Evolutionary conservation across 768 basidiomycete genomes (phyloP).

Genomic region (Nidularia pulvinata): DNA sequence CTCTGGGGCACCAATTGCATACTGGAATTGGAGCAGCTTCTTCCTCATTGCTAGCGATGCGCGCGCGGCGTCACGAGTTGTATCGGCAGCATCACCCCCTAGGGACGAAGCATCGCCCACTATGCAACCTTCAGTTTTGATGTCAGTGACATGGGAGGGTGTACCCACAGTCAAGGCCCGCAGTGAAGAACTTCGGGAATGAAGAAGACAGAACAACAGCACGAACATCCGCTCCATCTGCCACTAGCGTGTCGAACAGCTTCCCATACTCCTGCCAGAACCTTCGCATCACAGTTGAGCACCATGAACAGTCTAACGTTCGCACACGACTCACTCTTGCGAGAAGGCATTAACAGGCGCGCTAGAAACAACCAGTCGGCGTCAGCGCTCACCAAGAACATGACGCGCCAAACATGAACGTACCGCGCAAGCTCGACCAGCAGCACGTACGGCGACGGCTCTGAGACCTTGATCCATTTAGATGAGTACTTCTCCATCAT

Average conservation of each 20-base stretch:
- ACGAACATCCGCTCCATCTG: slow-evolving; percentile 54
- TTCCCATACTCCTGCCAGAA: slow-evolving; percentile 73
- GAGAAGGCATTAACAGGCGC: slow-evolving; percentile 70
- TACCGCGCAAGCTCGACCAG: slow-evolving; percentile 46
- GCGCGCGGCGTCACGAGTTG: slow-evolving; percentile 47
- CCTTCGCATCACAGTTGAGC: slow-evolving; percentile 25
- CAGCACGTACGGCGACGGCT: slow-evolving; percentile 41
- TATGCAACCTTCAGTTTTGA: slow-evolving; percentile 7
- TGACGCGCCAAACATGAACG: slow-evolving; percentile 2
- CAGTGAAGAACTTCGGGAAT: slow-evolving; percentile 75
- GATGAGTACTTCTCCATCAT: slow-evolving; percentile 29
- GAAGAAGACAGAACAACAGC: slow-evolving; percentile 74
- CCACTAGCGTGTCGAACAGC: slow-evolving; percentile 55
- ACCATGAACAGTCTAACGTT: too few species aligned
- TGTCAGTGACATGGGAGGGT: background rate
- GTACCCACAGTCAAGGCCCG: slow-evolving; percentile 75
- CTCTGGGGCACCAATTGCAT: slow-evolving; percentile 66
- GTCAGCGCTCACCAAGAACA: background rate
- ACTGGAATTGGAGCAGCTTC: slow-evolving; percentile 62
- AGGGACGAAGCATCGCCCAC: slow-evolving; percentile 26
- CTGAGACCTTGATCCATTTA: slow-evolving; percentile 47
- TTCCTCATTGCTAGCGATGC: slow-evolving; percentile 46
- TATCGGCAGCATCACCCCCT: slow-evolving; percentile 14
- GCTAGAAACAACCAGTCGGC: slow-evolving; percentile 24
- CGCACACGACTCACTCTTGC: slow-evolving; percentile 30